Conservation (phyloP, 2,329 filamentous ascomycete species). For the Davidsoniella eucalypti region DNA sequence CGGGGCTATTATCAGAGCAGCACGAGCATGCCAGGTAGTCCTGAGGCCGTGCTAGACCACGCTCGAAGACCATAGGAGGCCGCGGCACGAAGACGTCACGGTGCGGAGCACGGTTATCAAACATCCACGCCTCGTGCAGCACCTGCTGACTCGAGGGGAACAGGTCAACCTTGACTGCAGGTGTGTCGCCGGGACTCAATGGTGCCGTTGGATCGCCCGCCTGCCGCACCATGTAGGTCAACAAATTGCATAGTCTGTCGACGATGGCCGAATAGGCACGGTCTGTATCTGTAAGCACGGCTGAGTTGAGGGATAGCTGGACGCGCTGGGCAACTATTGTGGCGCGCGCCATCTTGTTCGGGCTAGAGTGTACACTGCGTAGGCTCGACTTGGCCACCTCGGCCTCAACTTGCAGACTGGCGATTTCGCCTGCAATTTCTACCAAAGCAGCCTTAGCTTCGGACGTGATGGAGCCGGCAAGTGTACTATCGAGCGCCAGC, state of each 20-base stretch:
- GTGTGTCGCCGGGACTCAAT: conserved; percentile 3
- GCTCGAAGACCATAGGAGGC: conserved; percentile 53
- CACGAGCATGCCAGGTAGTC: conserved; percentile 64
- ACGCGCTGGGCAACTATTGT: conserved; percentile 72
- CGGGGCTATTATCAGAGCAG: conserved; percentile 27
- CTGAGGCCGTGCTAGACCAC: conserved; percentile 54
- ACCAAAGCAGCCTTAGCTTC: conserved; percentile 18
- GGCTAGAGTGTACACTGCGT: conserved; percentile 49
- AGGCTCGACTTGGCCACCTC: conserved; percentile 22
- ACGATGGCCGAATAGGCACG: conserved; percentile 52
- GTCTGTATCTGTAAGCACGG: conserved; percentile 53
- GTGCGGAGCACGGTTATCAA: conserved; percentile 53
- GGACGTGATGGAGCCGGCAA: conserved; percentile 20
- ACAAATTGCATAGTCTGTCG: conserved; percentile 20
- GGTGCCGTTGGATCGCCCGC: conserved; percentile 1
- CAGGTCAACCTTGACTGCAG: conserved; percentile 18
- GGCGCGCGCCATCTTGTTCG: conserved; percentile 53
- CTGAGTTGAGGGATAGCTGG: conserved; percentile 59
- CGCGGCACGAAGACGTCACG: conserved; percentile 60
- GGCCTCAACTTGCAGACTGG: conserved; percentile 23
- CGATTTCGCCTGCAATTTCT: conserved; percentile 17
- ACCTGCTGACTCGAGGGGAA: conserved; percentile 30
- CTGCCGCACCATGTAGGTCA: conserved; percentile 26
- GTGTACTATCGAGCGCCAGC: conserved; percentile 21
- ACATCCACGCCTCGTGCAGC: conserved; percentile 59